phyloP scores from a whole-genome alignment of 1,139 yeast genomes.

The Yamadazyma sp. region DNA sequence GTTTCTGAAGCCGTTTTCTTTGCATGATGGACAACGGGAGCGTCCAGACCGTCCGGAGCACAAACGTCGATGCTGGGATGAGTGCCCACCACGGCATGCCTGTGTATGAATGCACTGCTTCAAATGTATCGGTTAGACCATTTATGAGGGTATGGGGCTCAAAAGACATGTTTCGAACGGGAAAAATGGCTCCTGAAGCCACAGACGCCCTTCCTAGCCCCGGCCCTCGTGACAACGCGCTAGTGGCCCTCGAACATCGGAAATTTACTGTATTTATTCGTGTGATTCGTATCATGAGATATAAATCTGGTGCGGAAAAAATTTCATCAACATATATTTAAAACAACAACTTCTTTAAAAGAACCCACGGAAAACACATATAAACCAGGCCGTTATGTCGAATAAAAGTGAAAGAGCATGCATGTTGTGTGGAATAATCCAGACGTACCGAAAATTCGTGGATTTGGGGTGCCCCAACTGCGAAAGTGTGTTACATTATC shows the following conservation, averaged over 20 bases:
- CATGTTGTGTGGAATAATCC: slow-evolving; percentile 93
- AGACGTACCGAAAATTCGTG: slow-evolving; percentile 69
- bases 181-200: neutral
- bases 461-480: slow-evolving; percentile 97
- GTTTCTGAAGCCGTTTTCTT: slow-evolving; percentile 66
- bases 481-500: slow-evolving; percentile 77
- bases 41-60: slow-evolving; percentile 65
- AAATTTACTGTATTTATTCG: neutral
- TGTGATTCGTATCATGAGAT: neutral
- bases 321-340: neutral
- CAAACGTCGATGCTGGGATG: slow-evolving; percentile 72
- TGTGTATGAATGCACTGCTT: slow-evolving; percentile 49
- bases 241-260: neutral
- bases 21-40: slow-evolving; percentile 77
- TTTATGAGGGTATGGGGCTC: slow-evolving; percentile 13
- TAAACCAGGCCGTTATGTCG: slow-evolving; percentile 33
- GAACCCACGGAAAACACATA: neutral
- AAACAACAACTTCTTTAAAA: neutral
- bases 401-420: slow-evolving; percentile 88
- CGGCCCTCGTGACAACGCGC: neutral
- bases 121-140: slow-evolving; percentile 43
- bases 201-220: neutral
- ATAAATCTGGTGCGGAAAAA: neutral
- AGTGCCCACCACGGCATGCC: slow-evolving; percentile 84
- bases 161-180: slow-evolving; percentile 9